These are phyloP conservation scores for Chimonanthus praecox DNA, from an alignment of 164 flowering plant genomes.

Conservation along the genomic window DNA sequence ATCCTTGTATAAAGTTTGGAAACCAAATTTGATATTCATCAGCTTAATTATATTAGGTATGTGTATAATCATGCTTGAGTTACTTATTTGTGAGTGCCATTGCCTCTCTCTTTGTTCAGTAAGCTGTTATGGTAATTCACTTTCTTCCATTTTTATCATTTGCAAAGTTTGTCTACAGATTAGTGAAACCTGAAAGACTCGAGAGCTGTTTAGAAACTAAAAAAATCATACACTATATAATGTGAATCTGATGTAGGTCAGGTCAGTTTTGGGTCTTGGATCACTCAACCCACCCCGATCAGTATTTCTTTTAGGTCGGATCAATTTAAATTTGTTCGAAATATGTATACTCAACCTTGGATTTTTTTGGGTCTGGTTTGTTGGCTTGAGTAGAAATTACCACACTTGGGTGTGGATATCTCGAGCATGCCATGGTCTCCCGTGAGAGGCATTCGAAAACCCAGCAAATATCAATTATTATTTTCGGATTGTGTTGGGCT, in stretches of 20 bases:
- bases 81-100: not conserved
- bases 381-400: conserved; percentile 62
- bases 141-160: not conserved
- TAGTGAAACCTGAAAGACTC: not conserved
- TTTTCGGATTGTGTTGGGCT: too few species aligned
- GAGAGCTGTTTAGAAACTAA: not conserved
- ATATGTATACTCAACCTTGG: too few species aligned
- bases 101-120: not conserved
- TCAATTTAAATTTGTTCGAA: too few species aligned
- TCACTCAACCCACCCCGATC: too few species aligned
- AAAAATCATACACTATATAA: not conserved
- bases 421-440: conserved; percentile 70
- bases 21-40: not conserved
- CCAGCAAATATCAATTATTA: not conserved
- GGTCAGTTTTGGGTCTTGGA: too few species aligned
- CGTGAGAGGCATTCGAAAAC: conserved; percentile 54
- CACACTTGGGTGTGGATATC: conserved; percentile 46
- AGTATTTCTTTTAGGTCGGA: too few species aligned
- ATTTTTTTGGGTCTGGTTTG: too few species aligned
- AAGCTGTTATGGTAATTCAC: not conserved
- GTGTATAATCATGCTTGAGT: conserved; percentile 1
- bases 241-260: too few species aligned
- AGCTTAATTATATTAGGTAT: not conserved
- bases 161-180: too few species aligned
- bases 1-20: not conserved